Conservation (phyloP, 2,329 filamentous ascomycete genomes). For the Scedosporium apiospermum region DNA sequence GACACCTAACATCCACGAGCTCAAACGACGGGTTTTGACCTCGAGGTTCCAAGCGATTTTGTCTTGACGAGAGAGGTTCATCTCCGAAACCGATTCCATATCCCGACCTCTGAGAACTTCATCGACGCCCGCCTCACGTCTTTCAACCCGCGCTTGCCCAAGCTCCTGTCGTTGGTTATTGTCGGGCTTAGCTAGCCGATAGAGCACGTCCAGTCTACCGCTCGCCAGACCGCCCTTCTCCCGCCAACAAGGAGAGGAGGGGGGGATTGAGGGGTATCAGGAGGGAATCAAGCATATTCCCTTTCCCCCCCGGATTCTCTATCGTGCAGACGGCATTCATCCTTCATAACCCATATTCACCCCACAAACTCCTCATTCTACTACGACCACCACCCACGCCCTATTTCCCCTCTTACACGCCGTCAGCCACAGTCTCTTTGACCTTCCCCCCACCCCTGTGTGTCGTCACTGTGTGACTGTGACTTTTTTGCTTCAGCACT, state of each 20-base stretch:
- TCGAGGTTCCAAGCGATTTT: too few species aligned
- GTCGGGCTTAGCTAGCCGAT: neutral
- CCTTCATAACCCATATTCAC: neutral
- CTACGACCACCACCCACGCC: neutral
- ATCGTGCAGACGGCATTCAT: neutral
- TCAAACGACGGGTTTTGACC: too few species aligned
- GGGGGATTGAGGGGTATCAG: conserved; percentile 6
- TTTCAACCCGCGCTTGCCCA: neutral
- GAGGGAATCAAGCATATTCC: neutral
- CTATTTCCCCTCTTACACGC: neutral
- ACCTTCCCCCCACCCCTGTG: neutral
- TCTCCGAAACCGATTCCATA: too few species aligned
- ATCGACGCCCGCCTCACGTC: too few species aligned
- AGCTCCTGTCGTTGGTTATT: neutral
- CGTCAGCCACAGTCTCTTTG: neutral
- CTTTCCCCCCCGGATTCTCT: neutral
- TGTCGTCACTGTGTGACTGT: neutral
- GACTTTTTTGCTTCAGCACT: neutral
- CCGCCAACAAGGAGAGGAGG: neutral
- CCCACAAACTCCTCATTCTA: neutral
- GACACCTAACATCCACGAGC: neutral
- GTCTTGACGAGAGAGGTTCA: too few species aligned
- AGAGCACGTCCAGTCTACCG: neutral
- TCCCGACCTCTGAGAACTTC: too few species aligned
- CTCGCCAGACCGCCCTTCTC: neutral